A percentile compares a stretch with the other conserved stretches of the same genome.
phyloP scores from a whole-genome alignment of 1,284 basidiomycete species.

The Heterobasidion parviporum region DNA sequence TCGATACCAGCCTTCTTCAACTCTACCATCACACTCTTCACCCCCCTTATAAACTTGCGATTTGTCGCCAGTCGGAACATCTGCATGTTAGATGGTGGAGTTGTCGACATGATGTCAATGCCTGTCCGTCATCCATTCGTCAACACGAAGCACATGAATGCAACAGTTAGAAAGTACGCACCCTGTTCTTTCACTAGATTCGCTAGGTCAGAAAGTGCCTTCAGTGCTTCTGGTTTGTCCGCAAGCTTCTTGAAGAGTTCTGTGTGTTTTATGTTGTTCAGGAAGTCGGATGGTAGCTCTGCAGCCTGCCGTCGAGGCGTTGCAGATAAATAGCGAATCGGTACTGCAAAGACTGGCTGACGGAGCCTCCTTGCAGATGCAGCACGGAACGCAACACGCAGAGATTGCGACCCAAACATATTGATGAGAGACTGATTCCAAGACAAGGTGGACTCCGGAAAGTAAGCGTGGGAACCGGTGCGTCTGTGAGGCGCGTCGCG shows the following conservation, averaged over 20 bases:
- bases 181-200: constrained; percentile 43
- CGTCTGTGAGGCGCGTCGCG: constrained; percentile 1
- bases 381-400: not conserved
- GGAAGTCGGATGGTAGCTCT: constrained; percentile 28
- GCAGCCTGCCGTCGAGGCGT: constrained; percentile 24
- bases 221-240: constrained; percentile 39
- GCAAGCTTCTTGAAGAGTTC: constrained; percentile 40
- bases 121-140: constrained; percentile 23
- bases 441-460: not conserved
- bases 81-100: constrained; percentile 39
- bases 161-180: constrained; percentile 16
- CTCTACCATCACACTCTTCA: constrained; percentile 39
- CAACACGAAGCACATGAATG: not conserved
- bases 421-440: not conserved
- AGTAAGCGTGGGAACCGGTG: not conserved
- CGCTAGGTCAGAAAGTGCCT: constrained; percentile 36
- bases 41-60: constrained; percentile 40
- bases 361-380: not conserved
- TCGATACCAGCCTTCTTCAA: constrained; percentile 54
- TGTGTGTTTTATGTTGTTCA: constrained; percentile 33
- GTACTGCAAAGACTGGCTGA: not conserved
- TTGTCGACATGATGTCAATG: constrained; percentile 33
- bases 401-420: not conserved
- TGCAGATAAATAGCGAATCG: constrained; percentile 22
- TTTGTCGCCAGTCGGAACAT: constrained; percentile 46